phyloP scores from a whole-genome alignment of 108 stramenopile genomes.

The Schizochytrium sp. region DNA sequence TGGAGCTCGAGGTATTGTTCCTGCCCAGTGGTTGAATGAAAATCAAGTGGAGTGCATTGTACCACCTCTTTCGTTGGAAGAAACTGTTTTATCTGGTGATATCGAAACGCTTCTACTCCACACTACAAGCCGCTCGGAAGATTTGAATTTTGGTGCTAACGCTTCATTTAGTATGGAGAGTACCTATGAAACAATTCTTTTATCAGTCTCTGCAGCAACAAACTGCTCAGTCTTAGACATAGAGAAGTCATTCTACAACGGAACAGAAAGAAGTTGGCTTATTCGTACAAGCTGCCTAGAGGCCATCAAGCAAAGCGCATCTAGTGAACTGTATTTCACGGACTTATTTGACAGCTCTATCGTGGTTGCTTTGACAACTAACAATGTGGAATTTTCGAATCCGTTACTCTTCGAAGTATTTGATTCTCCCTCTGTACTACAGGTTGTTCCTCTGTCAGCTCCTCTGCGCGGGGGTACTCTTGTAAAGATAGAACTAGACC shows the following conservation, averaged over 20 bases:
- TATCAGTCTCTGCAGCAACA: background rate
- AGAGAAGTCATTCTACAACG: background rate
- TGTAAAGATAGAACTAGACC: background rate
- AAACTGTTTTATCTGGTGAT: background rate
- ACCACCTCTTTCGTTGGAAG: background rate
- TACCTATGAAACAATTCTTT: too few relatives aligned
- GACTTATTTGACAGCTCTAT: background rate
- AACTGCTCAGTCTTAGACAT: background rate
- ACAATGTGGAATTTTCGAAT: slow-evolving; percentile 1
- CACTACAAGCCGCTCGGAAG: background rate
- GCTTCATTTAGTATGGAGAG: too few relatives aligned
- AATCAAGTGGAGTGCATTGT: background rate
- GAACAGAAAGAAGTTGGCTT: background rate
- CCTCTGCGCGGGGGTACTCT: background rate
- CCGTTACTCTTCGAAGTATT: background rate
- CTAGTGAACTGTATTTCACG: background rate
- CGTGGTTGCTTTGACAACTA: background rate
- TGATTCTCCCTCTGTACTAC: background rate
- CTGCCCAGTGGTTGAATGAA: background rate
- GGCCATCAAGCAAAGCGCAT: background rate
- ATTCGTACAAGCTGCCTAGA: background rate
- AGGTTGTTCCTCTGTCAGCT: background rate
- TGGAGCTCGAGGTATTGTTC: background rate
- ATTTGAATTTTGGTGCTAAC: background rate
- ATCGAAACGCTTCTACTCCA: background rate